These are phyloP conservation scores for Pythium plurisporium DNA, from an alignment of 352 stramenopile genomes.

Conservation along the genomic window DNA sequence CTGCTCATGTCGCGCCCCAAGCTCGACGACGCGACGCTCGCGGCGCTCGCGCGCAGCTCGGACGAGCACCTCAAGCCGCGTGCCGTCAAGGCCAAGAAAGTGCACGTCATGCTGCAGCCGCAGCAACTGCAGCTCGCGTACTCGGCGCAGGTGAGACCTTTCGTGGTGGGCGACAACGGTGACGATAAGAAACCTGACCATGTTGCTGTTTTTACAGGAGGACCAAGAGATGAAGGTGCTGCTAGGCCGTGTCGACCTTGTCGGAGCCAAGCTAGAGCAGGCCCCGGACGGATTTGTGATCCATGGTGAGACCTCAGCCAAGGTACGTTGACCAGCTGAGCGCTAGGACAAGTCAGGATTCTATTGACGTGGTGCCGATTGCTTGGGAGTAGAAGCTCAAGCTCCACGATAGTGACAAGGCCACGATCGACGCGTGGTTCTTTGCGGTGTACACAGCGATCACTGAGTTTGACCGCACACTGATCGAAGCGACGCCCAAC, in stretches of 20 bases:
- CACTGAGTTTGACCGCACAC: slow-evolving; percentile 49
- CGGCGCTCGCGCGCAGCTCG: neutral
- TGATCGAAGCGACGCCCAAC: slow-evolving; percentile 36
- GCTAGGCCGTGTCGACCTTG: slow-evolving; percentile 55
- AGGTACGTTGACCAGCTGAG: slow-evolving; percentile 38
- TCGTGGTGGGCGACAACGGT: too few relatives aligned
- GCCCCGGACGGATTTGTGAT: slow-evolving; percentile 70
- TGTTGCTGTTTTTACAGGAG: slow-evolving; percentile 23
- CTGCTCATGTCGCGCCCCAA: slow-evolving; percentile 52
- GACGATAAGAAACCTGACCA: neutral
- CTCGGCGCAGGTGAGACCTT: slow-evolving; percentile 51
- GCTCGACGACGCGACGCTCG: slow-evolving; percentile 7
- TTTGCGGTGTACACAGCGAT: slow-evolving; percentile 70
- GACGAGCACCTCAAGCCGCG: slow-evolving; percentile 21
- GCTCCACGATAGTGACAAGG: slow-evolving; percentile 73
- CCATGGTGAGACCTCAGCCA: slow-evolving; percentile 40
- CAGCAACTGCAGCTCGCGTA: slow-evolving; percentile 64
- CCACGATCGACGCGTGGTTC: slow-evolving; percentile 77
- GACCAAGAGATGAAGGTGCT: slow-evolving; percentile 69
- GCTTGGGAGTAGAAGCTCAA: slow-evolving; percentile 46
- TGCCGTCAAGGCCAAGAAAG: slow-evolving; percentile 34
- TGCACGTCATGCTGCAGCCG: slow-evolving; percentile 63
- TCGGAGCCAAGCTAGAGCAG: slow-evolving; percentile 64
- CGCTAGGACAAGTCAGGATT: too few relatives aligned
- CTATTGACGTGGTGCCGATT: too few relatives aligned